Percentiles rank a stretch among this genome's conserved stretches.
Conservation (phyloP, 164 flowering plant species). For the Nymphaea thermarum region DNA sequence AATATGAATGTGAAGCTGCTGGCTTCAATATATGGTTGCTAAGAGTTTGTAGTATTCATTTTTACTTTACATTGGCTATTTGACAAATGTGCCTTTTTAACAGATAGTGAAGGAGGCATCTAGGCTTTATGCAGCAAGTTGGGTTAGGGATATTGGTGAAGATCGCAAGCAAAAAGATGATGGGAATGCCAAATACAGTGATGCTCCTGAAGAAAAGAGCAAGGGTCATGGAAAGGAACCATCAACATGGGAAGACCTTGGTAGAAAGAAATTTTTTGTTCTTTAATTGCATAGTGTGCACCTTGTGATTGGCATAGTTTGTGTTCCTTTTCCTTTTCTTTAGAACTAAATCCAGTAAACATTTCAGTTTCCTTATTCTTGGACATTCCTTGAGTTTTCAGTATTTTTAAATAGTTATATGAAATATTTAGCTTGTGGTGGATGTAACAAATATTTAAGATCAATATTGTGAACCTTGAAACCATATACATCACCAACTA, state of each 20-base stretch:
- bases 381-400: not conserved
- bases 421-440: no score
- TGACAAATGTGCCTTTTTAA: not conserved
- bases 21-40: not conserved
- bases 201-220: slow-evolving; percentile 9
- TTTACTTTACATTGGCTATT: not conserved
- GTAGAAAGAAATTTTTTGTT: slow-evolving; percentile 17
- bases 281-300: not conserved
- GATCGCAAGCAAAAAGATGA: slow-evolving; percentile 71
- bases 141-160: slow-evolving; percentile 94
- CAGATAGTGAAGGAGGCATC: slow-evolving; percentile 73
- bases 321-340: not conserved
- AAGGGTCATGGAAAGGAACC: slow-evolving; percentile 40
- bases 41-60: not conserved
- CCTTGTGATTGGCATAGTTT: not conserved
- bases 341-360: not conserved
- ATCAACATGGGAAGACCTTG: slow-evolving; percentile 76
- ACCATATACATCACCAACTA: no score
- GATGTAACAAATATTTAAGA: no score
- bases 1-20: not conserved
- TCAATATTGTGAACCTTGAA: no score
- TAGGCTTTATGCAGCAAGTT: slow-evolving; percentile 80
- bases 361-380: not conserved
- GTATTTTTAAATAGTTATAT: no score
- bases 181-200: slow-evolving; percentile 27